Conservation (phyloP, 371 early-diverging fungal genomes). For the Apophysomyces trapeziformis region DNA sequence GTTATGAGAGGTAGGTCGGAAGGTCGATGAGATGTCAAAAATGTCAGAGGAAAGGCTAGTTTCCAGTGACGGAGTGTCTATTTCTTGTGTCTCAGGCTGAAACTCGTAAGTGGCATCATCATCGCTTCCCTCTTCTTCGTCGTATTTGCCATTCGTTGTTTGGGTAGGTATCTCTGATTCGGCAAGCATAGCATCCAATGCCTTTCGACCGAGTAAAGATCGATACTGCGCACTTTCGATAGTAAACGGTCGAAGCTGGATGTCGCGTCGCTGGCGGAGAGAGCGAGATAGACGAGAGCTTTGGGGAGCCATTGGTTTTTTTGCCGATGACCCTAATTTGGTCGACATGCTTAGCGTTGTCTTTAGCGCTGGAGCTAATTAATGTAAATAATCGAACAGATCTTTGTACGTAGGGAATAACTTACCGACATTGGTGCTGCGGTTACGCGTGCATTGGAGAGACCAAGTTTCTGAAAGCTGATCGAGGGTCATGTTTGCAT, state of each 20-base stretch:
- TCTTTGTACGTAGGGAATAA: no score
- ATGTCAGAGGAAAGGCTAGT: background rate
- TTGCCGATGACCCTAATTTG: background rate
- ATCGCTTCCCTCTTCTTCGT: background rate
- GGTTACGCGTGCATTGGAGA: slow-evolving; percentile 1
- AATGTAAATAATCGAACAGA: background rate
- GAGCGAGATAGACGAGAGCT: background rate
- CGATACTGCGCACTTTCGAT: slow-evolving; percentile 1
- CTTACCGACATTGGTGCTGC: slow-evolving; percentile 4
- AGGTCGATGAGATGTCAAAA: background rate
- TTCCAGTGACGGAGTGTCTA: background rate
- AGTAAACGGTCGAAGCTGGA: slow-evolving; percentile 11
- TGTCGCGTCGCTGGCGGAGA: slow-evolving; percentile 5
- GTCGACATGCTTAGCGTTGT: background rate
- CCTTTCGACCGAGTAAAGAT: background rate
- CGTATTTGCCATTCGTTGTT: background rate
- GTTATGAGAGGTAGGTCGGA: background rate
- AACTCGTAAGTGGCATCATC: background rate
- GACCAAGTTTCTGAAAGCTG: background rate
- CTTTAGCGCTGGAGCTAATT: background rate
- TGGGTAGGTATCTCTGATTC: slow-evolving; percentile 4
- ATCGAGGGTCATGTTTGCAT: slow-evolving; percentile 1
- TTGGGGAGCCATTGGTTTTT: background rate
- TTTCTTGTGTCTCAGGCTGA: background rate
- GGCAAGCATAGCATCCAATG: slow-evolving; percentile 10